phyloP scores from a whole-genome alignment of 306 rosid species.

The Lagenaria siceraria region DNA sequence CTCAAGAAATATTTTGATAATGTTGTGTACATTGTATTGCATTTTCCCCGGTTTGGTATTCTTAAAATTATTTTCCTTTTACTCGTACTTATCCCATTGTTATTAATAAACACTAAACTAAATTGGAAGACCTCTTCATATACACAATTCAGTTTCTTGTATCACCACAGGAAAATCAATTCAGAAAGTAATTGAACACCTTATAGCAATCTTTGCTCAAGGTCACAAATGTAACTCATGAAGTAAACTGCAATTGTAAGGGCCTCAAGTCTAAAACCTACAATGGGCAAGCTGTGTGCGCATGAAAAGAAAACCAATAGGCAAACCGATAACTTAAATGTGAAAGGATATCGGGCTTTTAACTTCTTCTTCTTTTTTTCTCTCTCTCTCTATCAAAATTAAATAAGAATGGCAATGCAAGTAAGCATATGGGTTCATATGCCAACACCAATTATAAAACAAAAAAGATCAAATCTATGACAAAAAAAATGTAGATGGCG shows the following conservation, averaged over 20 bases:
- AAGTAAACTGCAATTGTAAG: neutral
- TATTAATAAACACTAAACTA: neutral
- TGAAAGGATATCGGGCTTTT: neutral
- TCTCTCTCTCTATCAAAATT: neutral
- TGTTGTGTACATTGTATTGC: neutral
- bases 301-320: neutral
- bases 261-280: neutral
- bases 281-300: neutral
- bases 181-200: neutral
- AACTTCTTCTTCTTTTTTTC: neutral
- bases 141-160: neutral
- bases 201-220: neutral
- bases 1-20: neutral
- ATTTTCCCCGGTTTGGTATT: neutral
- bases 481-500: constrained; percentile 3
- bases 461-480: neutral
- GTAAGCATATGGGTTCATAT: neutral
- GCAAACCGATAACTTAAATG: neutral
- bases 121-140: neutral
- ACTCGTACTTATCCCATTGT: neutral
- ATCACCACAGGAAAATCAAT: neutral
- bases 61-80: neutral
- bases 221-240: neutral
- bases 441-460: neutral
- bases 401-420: neutral